Evolutionary conservation across 352 stramenopile species (phyloP).

Genomic region (Globisporangium uncinulatum): DNA sequence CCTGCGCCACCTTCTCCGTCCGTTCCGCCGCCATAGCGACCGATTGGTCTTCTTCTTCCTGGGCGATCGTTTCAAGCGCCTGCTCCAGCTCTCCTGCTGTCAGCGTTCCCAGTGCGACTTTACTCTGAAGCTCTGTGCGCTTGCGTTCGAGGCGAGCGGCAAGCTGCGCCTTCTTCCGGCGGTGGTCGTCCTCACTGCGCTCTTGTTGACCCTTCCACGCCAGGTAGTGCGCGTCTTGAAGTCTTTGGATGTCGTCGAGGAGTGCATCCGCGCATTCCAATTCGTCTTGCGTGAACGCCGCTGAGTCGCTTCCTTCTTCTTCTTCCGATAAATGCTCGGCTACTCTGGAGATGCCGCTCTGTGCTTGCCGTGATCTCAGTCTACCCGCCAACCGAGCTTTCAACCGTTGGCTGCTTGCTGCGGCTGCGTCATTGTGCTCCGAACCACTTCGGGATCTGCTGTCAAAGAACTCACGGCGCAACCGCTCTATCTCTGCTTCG

Average conservation of each 20-base stretch:
- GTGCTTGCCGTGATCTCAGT: not conserved
- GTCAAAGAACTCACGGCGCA: constrained; percentile 22
- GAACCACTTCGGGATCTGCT: constrained; percentile 7
- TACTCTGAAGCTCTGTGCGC: constrained; percentile 16
- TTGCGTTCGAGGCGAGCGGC: constrained; percentile 29
- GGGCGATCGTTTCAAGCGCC: constrained; percentile 7
- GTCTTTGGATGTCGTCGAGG: constrained; percentile 17
- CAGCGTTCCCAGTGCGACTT: constrained; percentile 1
- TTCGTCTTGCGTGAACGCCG: not conserved
- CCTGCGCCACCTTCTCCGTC: constrained; percentile 6
- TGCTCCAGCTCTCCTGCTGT: constrained; percentile 1
- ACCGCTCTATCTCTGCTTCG: constrained; percentile 20
- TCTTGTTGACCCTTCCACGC: constrained; percentile 24
- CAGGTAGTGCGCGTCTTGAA: constrained; percentile 29
- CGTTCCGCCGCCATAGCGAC: constrained; percentile 16
- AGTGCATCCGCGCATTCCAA: constrained; percentile 7
- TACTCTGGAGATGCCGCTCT: not conserved
- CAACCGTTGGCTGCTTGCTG: constrained; percentile 2
- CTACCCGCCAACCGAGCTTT: constrained; percentile 1
- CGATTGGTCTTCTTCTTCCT: constrained; percentile 16
- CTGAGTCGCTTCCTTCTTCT: not conserved
- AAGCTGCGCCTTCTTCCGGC: constrained; percentile 24
- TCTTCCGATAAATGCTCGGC: not conserved
- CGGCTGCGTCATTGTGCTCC: constrained; percentile 14
- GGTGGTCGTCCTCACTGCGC: constrained; percentile 25